Conservation (phyloP, 768 basidiomycete species). For the Lactarius psammicola region DNA sequence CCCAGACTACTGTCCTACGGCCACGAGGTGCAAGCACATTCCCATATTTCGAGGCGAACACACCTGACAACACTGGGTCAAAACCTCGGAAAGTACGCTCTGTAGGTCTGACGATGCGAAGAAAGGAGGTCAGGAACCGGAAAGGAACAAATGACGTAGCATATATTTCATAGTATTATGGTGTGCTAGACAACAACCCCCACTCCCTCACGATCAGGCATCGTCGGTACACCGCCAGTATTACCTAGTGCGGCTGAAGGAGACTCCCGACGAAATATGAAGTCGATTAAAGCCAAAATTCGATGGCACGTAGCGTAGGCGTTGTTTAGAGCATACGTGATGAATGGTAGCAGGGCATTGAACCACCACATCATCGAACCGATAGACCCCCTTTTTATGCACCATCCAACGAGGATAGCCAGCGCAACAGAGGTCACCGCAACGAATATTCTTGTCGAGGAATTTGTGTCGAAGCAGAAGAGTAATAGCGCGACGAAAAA, state of each 20-base stretch:
- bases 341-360: background rate
- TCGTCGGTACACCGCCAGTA: background rate
- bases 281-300: background rate
- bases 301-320: too few species aligned
- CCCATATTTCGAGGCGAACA: too few species aligned
- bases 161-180: too few species aligned
- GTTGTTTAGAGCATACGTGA: background rate
- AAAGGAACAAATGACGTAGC: too few species aligned
- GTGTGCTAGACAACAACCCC: too few species aligned
- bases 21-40: background rate
- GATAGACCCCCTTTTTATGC: background rate
- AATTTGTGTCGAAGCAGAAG: constrained; percentile 8
- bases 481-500: constrained; percentile 6
- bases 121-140: too few species aligned
- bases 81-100: too few species aligned
- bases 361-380: background rate
- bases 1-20: too few species aligned
- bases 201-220: background rate
- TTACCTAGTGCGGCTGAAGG: background rate
- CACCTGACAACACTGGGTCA: too few species aligned
- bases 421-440: background rate
- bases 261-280: background rate
- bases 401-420: background rate
- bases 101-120: too few species aligned
- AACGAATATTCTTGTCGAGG: background rate